Conservation (phyloP, 768 basidiomycete species). For the Naganishia vishniacii region DNA sequence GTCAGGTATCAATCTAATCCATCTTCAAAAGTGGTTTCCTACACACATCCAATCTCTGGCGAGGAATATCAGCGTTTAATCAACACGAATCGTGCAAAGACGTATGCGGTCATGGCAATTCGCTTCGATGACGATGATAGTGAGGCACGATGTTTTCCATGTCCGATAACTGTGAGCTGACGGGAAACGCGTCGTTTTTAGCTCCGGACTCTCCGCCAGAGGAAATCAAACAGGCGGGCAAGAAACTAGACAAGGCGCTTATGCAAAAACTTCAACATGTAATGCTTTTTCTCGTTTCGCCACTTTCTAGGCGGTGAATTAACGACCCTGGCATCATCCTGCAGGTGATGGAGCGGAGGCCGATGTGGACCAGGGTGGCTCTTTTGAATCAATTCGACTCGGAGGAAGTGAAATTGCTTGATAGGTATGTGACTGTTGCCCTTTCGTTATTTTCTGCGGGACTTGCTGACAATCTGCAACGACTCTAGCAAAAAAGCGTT, state of each 20-base stretch:
- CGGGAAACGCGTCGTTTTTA: background rate
- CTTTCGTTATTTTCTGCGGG: background rate
- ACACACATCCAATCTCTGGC: constrained; percentile 68
- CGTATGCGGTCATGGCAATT: constrained; percentile 49
- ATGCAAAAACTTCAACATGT: constrained; percentile 38
- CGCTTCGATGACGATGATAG: constrained; percentile 55
- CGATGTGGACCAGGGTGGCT: constrained; percentile 83
- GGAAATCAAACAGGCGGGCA: constrained; percentile 62
- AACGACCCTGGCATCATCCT: background rate
- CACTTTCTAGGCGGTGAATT: background rate
- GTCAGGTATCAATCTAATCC: constrained; percentile 70
- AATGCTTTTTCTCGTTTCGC: background rate
- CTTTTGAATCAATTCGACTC: constrained; percentile 73
- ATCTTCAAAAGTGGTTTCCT: constrained; percentile 64
- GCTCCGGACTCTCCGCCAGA: constrained; percentile 48
- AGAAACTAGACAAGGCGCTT: constrained; percentile 57
- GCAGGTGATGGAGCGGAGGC: constrained; percentile 67
- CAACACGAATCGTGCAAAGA: constrained; percentile 52
- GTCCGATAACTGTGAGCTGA: too few relatives aligned
- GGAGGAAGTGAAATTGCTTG: constrained; percentile 63
- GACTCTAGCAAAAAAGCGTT: constrained; percentile 66
- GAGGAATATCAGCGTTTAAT: constrained; percentile 77
- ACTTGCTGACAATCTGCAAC: background rate
- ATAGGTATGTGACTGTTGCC: constrained; percentile 57
- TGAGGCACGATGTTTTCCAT: background rate